These are phyloP conservation scores for Colletotrichum aenigma DNA, from an alignment of 2,329 filamentous ascomycete species.

Conservation along the genomic window DNA sequence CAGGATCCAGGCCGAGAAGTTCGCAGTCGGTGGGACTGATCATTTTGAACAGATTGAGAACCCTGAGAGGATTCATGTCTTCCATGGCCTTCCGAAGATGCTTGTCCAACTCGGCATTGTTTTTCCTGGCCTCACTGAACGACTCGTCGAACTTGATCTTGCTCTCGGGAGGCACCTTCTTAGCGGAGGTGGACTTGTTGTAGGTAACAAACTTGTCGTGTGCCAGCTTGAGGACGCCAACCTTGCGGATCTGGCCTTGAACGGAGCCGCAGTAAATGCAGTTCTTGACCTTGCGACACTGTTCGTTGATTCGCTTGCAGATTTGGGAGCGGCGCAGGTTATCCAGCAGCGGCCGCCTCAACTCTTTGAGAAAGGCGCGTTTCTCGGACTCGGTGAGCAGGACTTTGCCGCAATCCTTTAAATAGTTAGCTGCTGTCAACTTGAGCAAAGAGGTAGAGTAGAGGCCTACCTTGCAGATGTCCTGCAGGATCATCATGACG, in stretches of 20 bases:
- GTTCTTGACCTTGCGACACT: slow-evolving; percentile 83
- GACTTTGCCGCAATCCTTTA: slow-evolving; percentile 78
- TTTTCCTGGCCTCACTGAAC: slow-evolving; percentile 78
- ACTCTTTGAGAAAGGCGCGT: slow-evolving; percentile 76
- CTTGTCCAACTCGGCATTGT: slow-evolving; percentile 85
- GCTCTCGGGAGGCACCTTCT: slow-evolving; percentile 81
- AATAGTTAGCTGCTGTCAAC: background rate
- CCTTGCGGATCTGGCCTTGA: slow-evolving; percentile 92
- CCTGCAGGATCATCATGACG: slow-evolving; percentile 88
- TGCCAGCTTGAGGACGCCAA: slow-evolving; percentile 88
- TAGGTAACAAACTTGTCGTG: slow-evolving; percentile 92
- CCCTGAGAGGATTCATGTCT: slow-evolving; percentile 87
- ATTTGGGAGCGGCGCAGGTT: slow-evolving; percentile 84
- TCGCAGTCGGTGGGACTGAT: slow-evolving; percentile 88
- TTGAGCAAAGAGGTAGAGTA: background rate
- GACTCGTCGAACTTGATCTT: slow-evolving; percentile 88
- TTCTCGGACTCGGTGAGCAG: slow-evolving; percentile 82
- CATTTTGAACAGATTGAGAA: slow-evolving; percentile 89
- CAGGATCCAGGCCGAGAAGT: slow-evolving; percentile 84
- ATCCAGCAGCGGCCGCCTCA: slow-evolving; percentile 83
- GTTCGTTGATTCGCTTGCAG: slow-evolving; percentile 85
- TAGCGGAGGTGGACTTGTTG: slow-evolving; percentile 85
- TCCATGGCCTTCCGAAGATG: slow-evolving; percentile 92
- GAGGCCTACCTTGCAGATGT: slow-evolving; percentile 79
- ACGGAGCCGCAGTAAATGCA: slow-evolving; percentile 82